Evolutionary conservation across 2,329 filamentous ascomycete species (phyloP).

Genomic region (Hymenoscyphus fraxineus): DNA sequence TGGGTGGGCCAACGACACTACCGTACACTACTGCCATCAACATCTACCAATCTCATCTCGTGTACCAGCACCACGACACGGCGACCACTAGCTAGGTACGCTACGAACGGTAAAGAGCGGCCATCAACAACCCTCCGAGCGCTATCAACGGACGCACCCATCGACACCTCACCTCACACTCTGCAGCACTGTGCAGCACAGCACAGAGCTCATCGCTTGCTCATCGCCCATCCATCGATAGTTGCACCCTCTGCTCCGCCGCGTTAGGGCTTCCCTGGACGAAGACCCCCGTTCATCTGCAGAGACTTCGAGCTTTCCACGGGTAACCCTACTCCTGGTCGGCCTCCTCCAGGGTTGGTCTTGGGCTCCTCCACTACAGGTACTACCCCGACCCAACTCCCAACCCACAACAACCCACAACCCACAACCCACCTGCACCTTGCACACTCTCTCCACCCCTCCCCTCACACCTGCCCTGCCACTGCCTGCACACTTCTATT

Average conservation of each 20-base stretch:
- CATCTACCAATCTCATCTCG: too few relatives aligned
- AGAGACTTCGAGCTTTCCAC: background rate
- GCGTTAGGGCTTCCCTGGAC: background rate
- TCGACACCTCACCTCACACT: background rate
- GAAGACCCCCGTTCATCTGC: background rate
- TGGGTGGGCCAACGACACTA: background rate
- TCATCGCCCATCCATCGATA: too few relatives aligned
- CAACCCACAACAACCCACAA: background rate
- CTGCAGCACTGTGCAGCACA: background rate
- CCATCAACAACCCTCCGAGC: slow-evolving; percentile 1
- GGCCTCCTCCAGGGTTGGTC: background rate
- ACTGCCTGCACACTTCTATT: background rate
- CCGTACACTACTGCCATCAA: background rate
- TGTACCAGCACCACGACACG: too few relatives aligned
- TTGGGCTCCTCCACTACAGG: background rate
- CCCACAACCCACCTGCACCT: background rate
- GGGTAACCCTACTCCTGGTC: background rate
- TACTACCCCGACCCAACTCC: background rate
- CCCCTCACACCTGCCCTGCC: background rate
- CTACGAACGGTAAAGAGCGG: background rate
- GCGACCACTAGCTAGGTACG: too few relatives aligned
- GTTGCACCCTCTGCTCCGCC: background rate
- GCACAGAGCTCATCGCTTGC: too few relatives aligned
- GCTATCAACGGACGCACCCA: background rate
- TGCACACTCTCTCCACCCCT: too few relatives aligned